Conservation (phyloP, 805 yeast species). For the Phaffomyces thermotolerans region DNA sequence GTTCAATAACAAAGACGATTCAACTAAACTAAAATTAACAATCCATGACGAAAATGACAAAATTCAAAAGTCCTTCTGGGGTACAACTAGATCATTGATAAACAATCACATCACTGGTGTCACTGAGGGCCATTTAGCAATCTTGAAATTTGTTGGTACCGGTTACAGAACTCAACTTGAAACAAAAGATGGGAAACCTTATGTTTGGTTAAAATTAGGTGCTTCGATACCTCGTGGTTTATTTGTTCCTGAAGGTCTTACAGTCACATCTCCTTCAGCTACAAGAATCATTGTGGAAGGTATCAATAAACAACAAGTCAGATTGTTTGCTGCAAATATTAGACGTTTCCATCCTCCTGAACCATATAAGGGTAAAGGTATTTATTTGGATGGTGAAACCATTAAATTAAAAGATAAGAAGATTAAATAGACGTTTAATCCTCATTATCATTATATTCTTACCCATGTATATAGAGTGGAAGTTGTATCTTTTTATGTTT, state of each 20-base stretch:
- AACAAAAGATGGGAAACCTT: constrained; percentile 38
- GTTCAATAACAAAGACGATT: constrained; percentile 30
- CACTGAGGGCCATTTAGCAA: constrained; percentile 85
- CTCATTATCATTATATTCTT: background rate
- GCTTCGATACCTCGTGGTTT: constrained; percentile 75
- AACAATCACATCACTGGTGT: constrained; percentile 81
- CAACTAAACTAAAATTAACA: constrained; percentile 36
- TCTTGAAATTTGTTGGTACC: constrained; percentile 87
- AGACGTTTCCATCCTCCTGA: constrained; percentile 92
- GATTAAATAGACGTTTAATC: constrained; percentile 55
- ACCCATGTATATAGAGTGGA: constrained; percentile 1
- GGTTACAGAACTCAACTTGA: constrained; percentile 90
- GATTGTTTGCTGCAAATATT: constrained; percentile 79
- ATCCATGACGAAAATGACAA: constrained; percentile 52
- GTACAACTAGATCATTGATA: constrained; percentile 75
- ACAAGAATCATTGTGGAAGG: constrained; percentile 85
- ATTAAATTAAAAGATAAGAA: constrained; percentile 86
- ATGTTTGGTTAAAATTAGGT: constrained; percentile 79
- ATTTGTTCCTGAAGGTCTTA: constrained; percentile 68
- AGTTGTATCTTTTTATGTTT: background rate
- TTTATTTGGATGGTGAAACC: constrained; percentile 86
- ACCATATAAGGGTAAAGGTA: constrained; percentile 98
- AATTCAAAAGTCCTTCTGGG: constrained; percentile 89
- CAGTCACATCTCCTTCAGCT: constrained; percentile 74
- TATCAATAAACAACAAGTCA: constrained; percentile 77